These are phyloP conservation scores for Candida dendrica DNA, from an alignment of 805 yeast species.

Conservation along the genomic window DNA sequence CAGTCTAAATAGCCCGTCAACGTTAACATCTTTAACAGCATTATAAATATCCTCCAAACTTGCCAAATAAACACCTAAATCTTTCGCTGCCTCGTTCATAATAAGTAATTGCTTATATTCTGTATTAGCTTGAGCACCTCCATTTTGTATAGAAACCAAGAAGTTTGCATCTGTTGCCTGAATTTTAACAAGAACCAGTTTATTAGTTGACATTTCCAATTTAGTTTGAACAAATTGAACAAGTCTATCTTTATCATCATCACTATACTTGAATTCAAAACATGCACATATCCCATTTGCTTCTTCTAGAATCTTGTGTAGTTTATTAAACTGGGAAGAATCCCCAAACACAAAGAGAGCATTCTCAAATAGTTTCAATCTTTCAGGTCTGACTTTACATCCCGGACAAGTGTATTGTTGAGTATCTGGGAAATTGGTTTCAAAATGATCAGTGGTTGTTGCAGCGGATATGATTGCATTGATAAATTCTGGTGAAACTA, in stretches of 20 bases:
- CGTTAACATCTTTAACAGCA: constrained; percentile 15
- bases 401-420: constrained; percentile 14
- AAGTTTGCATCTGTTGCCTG: constrained; percentile 5
- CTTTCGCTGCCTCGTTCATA: constrained; percentile 13
- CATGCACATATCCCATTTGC: constrained; percentile 16
- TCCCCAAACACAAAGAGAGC: constrained; percentile 20
- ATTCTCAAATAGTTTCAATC: constrained; percentile 18
- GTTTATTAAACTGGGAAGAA: constrained; percentile 11
- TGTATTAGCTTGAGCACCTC: not conserved
- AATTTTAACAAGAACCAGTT: constrained; percentile 9
- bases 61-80: constrained; percentile 13
- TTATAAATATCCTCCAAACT: constrained; percentile 22
- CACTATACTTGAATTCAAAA: not conserved
- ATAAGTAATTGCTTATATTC: constrained; percentile 4
- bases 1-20: constrained; percentile 4
- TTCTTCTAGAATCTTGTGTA: constrained; percentile 17
- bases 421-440: constrained; percentile 18
- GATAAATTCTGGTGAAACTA: constrained; percentile 19
- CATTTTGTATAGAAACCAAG: constrained; percentile 2
- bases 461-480: constrained; percentile 9
- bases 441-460: constrained; percentile 14
- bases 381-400: constrained; percentile 15
- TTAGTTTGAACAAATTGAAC: not conserved
- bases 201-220: not conserved
- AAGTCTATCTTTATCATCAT: not conserved